Evolutionary conservation across 1,139 yeast species (phyloP), one percentile per base, ranked within the genome.

Genomic region (Saccharomycopsis crataegensis): DNA sequence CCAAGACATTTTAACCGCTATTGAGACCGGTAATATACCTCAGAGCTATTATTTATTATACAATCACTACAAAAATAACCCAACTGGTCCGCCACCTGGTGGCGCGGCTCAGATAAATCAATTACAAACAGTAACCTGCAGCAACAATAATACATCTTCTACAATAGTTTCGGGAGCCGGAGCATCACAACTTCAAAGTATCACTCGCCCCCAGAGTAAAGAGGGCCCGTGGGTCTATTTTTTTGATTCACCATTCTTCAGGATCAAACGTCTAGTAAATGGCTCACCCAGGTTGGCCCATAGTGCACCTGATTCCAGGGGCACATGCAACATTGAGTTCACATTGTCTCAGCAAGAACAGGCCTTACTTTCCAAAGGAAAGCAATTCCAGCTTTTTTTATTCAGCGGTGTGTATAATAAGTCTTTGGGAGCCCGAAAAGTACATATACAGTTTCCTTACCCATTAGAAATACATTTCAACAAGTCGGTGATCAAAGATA

Each of bases 401-500:
- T 64, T 80, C 43, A 74, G 82, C 61, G 86, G 83, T 1, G 67
- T 62, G 43, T 65, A 65, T 43, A 70, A 64, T 53, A 58, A 62
- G 7, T 55, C 70, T 0, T 61, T 67, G 1, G 65, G 70, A 1
- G 61, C 60, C 58, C 50, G 58, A 6, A 75, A 75, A 46, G 78
- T 72, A 0, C 66, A 67, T 14, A 63, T 83, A 8, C 78, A 76
- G 60, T 84, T 77, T 59, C 91, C 91, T 1, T 66, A 67, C 12
- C 86, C 84, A 1, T 69, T 79, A 47, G 86, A 80, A 60, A 67
- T 84, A 4, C 71, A 70, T 50, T 72, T 82, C 34, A 83, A 84
- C 61, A 75, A 72, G 1, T 57, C 59, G 0, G 69, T 67, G 43
- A 62, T 82, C 7, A 74, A 73, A 42, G 81, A 75, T 57, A 77